Evolutionary conservation across 192 early-diverging fungal genomes (phyloP), one percentile per base, ranked within the genome.

Genomic region (Coemansia sp.): DNA sequence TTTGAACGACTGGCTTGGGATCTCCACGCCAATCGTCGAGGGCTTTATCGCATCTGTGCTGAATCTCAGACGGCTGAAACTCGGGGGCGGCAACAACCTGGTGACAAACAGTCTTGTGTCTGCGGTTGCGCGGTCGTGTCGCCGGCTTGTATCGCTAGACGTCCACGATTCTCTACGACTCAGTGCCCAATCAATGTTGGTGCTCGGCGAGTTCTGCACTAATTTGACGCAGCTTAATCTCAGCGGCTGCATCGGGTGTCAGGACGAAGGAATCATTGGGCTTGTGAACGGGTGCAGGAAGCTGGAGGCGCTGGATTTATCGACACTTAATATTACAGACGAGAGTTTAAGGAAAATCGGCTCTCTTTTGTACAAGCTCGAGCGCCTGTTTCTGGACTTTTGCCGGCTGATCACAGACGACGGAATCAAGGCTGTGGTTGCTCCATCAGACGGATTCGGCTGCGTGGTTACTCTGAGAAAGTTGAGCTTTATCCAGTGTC

Each of bases 391-490:
- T 8, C n/a, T 80, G 42, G 68, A 71, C 17, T 48, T 56, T 56
- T 80, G 77, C 65, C 38, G 25, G 5, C 42, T 16, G n/a, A 57
- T 80, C 52, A 75, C 77, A 11, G 31, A 48, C 4, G 59, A 55
- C 0, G 77, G 77, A 31, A 65, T 80, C 62, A 64, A 16, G 42
- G 56, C 48, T 22, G 61, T 68, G 6, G 56, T 80, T 22, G 61
- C 60, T 3, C 64, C 63, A 11, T 49, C 67, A 4, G 60, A 63
- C 34, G 71, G 68, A 10, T 64, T 70, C 22, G 72, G 77, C 16
- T 80, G 77, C 56, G 5, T 59, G 68, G 62, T 67, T 42, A 79
- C 72, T 8, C 68, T 79, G 30, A 57, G 25, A 1, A 34, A 63
- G 8, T 32, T 79, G 16, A 70, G 71, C 49, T 68, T 79, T 56